These are phyloP conservation scores for Cercophora samala DNA, from an alignment of 495 filamentous ascomycete species.

Conservation along the genomic window DNA sequence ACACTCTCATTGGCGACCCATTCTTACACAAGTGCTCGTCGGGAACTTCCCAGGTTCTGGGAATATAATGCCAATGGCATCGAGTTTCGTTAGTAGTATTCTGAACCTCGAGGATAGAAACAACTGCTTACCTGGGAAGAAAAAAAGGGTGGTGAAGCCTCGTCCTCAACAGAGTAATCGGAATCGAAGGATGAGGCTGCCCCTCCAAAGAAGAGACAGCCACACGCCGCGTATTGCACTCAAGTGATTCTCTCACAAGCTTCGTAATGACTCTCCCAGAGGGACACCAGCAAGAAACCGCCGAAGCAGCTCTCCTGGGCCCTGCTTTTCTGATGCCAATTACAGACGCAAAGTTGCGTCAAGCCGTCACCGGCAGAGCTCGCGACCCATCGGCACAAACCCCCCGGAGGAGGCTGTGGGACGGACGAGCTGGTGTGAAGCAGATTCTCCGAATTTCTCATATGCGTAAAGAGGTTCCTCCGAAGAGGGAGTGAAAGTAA, in stretches of 20 bases:
- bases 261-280: constrained; percentile 91
- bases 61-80: not conserved
- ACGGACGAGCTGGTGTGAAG: constrained; percentile 55
- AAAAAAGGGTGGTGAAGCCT: constrained; percentile 58
- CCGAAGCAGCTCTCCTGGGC: constrained; percentile 43
- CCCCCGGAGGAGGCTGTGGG: constrained; percentile 28
- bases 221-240: constrained; percentile 99
- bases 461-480: constrained; percentile 60
- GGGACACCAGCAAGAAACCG: constrained; percentile 44
- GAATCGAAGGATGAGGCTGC: constrained; percentile 92
- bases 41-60: not conserved
- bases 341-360: constrained; percentile 88
- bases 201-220: constrained; percentile 31
- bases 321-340: constrained; percentile 99
- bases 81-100: constrained; percentile 22
- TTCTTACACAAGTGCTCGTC: not conserved
- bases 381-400: constrained; percentile 39
- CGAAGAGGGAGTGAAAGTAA: constrained; percentile 34
- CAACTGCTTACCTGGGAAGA: constrained; percentile 19
- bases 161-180: constrained; percentile 89
- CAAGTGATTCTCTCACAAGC: constrained; percentile 85
- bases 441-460: constrained; percentile 99
- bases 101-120: not conserved
- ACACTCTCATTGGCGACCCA: too few relatives aligned
- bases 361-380: constrained; percentile 86